Base-by-base conservation (phyloP, 2,329 filamentous ascomycete species). In the Aschersonia sp. region DNA sequence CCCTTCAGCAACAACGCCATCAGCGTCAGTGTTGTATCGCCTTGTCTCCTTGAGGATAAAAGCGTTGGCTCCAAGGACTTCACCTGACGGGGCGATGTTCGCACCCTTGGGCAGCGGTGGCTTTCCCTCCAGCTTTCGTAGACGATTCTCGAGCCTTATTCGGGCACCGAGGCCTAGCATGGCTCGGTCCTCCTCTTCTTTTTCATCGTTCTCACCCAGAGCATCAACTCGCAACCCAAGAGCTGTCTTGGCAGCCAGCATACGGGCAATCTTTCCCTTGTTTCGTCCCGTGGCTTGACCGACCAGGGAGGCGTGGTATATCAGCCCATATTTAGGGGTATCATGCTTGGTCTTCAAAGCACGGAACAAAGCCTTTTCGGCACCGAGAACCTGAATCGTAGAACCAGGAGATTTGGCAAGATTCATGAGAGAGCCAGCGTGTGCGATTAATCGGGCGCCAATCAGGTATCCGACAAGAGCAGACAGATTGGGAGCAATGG, bases 341-440 rank as follows among this genome's bases (percentile, higher is more conserved):
- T 96, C 89, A 68, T 97, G 91, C 77, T 98, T 97, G 45, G 92
- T 98, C 80, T 98, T 98, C 54, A 98, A 76, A 28, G 92, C 92
- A 61, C 92, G 83, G 83, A 98, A 98, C 43, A 98, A 80, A 5
- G 92, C 92, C 77, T 98, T 98, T 73, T 98, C 92, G 51, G 92
- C 92, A 73, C 92, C 92, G 49, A 97, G 81, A 61, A 98, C 96
- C 75, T 98, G 92, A 56, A 98, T 88, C 53, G 92, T 98, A 60
- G 85, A 92, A 69, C 87, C 89, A 51, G 92, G 89, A 57, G 85
- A 85, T 77, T 97, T 97, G 64, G 92, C 89, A 46, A 98, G 77
- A 72, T 84, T 95, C 76, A 94, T 84, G 57, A 98, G 78, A 51
- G 89, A 96, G 58, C 92, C 92, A 51, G 89, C 83, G 65, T 98